Base-by-base conservation (phyloP, 176 grass and related monocot species). In the Avena eriantha region DNA sequence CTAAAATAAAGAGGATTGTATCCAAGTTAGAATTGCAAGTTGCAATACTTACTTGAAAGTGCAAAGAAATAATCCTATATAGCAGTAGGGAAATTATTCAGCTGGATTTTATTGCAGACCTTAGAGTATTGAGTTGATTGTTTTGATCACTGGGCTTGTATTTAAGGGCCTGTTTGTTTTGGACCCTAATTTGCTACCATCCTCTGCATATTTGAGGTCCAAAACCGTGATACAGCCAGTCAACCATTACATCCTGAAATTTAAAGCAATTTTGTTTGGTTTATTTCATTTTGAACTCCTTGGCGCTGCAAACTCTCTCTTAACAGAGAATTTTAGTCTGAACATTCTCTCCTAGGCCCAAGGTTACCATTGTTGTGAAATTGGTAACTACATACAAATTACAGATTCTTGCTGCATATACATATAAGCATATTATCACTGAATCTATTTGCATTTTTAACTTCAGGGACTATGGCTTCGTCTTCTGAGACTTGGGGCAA, bases 401-500 rank as follows among this genome's bases (percentile, higher is more conserved):
- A 46, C 46, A 48, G 33, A 61, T 63, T n/a, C 34, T 60, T 72
- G 41, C 18, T 85, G 36, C 21, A 56, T 84, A 76, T 81, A 33
- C 51, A 47, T 46, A 51, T 82, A 77, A 89, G 77, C 61, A 72
- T 82, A 11, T 63, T 78, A 69, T 65, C 82, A 43, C 35, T 87
- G 41, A 90, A 59, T 53, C 22, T 43, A 46, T 67, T 81, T 82
- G 21, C 39, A 48, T 78, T 91, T 89, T 82, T 67, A 33, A 65
- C 51, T 77, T 85, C 84, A 99, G 97, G 94, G 97, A 87, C 92
- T 99, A 45, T 99, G 97, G 97, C 87, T 94, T 81, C 94, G 94
- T 90, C 89, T 99, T 83, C 88, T 99, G 61, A 94, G 94, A 86
- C 97, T 99, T 90, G 92, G 97, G 71, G 93, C 92, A 83, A 99